phyloP scores from a whole-genome alignment of 805 yeast genomes.

The Metschnikowia lunata region DNA sequence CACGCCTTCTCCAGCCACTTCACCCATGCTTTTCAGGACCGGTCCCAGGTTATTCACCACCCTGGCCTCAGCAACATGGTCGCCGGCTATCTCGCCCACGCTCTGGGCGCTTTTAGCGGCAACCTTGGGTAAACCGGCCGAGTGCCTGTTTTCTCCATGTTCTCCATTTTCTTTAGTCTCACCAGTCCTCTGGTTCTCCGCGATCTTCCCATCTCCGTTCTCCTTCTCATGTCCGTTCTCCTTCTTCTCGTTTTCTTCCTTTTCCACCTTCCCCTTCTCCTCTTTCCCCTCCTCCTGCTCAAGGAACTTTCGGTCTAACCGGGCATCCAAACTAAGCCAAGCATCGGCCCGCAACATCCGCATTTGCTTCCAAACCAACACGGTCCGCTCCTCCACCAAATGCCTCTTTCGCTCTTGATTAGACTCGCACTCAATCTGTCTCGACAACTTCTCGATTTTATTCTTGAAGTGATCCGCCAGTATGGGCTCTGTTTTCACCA shows the following conservation, averaged over 20 bases:
- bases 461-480: background rate
- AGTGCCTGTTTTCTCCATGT: background rate
- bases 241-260: background rate
- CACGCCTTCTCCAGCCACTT: slow-evolving; percentile 3
- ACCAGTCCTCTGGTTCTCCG: background rate
- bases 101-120: background rate
- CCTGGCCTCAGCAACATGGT: slow-evolving; percentile 4
- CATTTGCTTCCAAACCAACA: slow-evolving; percentile 31
- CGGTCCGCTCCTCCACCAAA: slow-evolving; percentile 24
- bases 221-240: slow-evolving; percentile 3
- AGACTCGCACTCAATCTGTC: slow-evolving; percentile 8
- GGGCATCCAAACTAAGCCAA: slow-evolving; percentile 10
- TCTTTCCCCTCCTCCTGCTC: slow-evolving; percentile 7
- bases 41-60: background rate
- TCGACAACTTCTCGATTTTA: slow-evolving; percentile 9
- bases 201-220: background rate
- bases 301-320: slow-evolving; percentile 3
- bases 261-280: background rate
- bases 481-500: slow-evolving; percentile 9
- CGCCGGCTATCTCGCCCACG: slow-evolving; percentile 5
- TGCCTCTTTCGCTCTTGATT: slow-evolving; percentile 10
- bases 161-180: background rate
- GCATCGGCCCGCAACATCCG: slow-evolving; percentile 11
- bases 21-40: slow-evolving; percentile 3
- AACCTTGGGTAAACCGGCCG: background rate